A percentile compares a stretch with the other conserved stretches of the same genome.
These are phyloP conservation scores for Fusarium equiseti DNA, from an alignment of 2,329 filamentous ascomycete genomes.

Conservation along the genomic window DNA sequence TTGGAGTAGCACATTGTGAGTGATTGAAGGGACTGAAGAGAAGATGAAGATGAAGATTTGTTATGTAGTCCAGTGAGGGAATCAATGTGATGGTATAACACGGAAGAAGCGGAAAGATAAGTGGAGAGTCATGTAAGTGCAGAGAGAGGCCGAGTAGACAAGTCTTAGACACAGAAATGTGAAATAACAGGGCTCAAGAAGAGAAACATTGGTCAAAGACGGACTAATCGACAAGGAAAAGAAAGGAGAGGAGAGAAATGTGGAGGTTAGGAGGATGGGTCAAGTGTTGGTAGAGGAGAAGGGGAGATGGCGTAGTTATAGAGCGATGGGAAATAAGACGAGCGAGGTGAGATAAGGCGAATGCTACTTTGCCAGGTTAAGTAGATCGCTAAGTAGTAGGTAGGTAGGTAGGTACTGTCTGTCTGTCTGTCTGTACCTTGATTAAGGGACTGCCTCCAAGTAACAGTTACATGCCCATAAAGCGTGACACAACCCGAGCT, in stretches of 20 bases:
- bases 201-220: constrained; percentile 7
- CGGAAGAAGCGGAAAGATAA: constrained; percentile 19
- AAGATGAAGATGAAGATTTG: not conserved
- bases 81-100: constrained; percentile 7
- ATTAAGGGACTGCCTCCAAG: not conserved
- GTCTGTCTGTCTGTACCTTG: not conserved
- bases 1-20: constrained; percentile 43
- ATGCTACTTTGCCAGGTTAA: constrained; percentile 22
- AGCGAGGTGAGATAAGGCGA: constrained; percentile 25
- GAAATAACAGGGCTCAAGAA: constrained; percentile 3
- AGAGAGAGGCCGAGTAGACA: constrained; percentile 7
- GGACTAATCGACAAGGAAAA: constrained; percentile 8
- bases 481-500: not conserved
- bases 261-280: not conserved
- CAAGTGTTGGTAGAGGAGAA: constrained; percentile 22
- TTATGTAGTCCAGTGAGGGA: not conserved
- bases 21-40: not conserved
- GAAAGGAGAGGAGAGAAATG: not conserved
- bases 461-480: constrained; percentile 1
- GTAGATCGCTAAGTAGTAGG: not conserved
- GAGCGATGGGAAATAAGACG: constrained; percentile 12
- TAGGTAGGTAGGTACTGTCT: not conserved
- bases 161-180: constrained; percentile 25
- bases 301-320: not conserved
- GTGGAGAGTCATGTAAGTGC: constrained; percentile 28